These are phyloP conservation scores for Phytophthora melonis DNA, from an alignment of 352 stramenopile species.

Conservation along the genomic window DNA sequence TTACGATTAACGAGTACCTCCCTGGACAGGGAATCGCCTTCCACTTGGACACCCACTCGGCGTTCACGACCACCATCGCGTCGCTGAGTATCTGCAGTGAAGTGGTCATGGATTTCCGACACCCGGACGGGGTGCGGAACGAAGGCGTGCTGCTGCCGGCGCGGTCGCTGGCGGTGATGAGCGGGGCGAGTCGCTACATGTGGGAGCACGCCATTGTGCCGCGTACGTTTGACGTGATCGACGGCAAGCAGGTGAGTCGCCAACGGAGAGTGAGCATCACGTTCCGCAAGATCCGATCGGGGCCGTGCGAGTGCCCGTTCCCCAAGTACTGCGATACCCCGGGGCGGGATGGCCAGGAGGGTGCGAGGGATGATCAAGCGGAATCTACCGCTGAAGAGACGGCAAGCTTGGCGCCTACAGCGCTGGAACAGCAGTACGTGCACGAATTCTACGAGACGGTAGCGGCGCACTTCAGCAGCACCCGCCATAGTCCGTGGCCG, in stretches of 20 bases:
- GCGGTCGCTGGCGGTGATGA: constrained; percentile 87
- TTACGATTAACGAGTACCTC: constrained; percentile 92
- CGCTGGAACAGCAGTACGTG: constrained; percentile 83
- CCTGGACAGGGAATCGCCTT: constrained; percentile 89
- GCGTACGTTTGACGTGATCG: constrained; percentile 87
- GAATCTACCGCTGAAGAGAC: constrained; percentile 3
- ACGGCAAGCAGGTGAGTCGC: constrained; percentile 69
- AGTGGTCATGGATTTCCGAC: constrained; percentile 89
- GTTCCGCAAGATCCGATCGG: constrained; percentile 86
- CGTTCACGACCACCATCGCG: constrained; percentile 85
- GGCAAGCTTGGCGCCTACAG: constrained; percentile 54
- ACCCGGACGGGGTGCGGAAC: constrained; percentile 58
- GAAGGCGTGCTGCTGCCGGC: constrained; percentile 76
- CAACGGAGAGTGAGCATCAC: constrained; percentile 85
- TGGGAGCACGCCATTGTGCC: constrained; percentile 91
- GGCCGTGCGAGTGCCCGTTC: constrained; percentile 74
- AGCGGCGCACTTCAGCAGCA: constrained; percentile 86
- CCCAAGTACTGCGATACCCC: constrained; percentile 72
- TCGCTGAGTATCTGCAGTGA: constrained; percentile 82
- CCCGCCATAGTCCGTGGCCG: constrained; percentile 88
- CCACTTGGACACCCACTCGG: constrained; percentile 91
- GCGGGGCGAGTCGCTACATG: constrained; percentile 81
- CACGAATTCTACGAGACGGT: constrained; percentile 91
- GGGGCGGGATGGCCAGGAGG: constrained; percentile 26
- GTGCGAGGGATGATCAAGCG: constrained; percentile 3